These are phyloP conservation scores for Ustilago loliicola DNA, from an alignment of 1,284 basidiomycete species.

Conservation along the genomic window DNA sequence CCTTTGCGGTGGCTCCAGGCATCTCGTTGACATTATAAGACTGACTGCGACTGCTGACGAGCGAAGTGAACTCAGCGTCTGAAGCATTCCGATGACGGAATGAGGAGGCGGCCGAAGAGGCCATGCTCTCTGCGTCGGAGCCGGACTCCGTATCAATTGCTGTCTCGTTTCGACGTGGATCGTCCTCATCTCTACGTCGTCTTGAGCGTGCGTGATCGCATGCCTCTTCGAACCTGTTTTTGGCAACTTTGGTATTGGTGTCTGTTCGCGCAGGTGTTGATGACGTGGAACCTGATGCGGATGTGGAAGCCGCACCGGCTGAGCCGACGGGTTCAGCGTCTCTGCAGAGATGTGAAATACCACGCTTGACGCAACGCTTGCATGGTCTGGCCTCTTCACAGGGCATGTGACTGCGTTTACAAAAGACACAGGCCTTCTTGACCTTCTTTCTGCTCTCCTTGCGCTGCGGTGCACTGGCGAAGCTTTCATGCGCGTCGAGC, in stretches of 20 bases:
- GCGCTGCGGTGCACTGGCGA: constrained; percentile 5
- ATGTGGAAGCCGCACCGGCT: constrained; percentile 15
- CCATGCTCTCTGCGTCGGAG: constrained; percentile 27
- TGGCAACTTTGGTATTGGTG: constrained; percentile 14
- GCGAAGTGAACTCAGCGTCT: constrained; percentile 4
- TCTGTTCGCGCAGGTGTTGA: background rate
- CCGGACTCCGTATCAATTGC: constrained; percentile 23
- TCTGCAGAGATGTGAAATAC: constrained; percentile 50
- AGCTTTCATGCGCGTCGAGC: background rate
- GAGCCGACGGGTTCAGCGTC: constrained; percentile 44
- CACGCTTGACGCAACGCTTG: constrained; percentile 50
- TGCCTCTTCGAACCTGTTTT: constrained; percentile 22
- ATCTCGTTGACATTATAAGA: constrained; percentile 26
- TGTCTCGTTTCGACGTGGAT: constrained; percentile 1
- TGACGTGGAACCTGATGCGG: constrained; percentile 6
- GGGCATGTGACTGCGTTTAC: constrained; percentile 58
- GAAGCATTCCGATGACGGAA: constrained; percentile 13
- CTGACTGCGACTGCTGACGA: background rate
- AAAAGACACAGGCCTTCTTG: constrained; percentile 55
- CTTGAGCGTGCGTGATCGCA: constrained; percentile 19
- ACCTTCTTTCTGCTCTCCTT: constrained; percentile 54
- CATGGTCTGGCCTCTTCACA: constrained; percentile 47
- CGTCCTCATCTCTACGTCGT: constrained; percentile 8
- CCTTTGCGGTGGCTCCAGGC: constrained; percentile 29
- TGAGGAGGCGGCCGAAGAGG: constrained; percentile 28